Percentiles rank a stretch among this genome's conserved stretches.
Conservation (phyloP, 768 basidiomycete genomes). For the Flagelloscypha sp. region DNA sequence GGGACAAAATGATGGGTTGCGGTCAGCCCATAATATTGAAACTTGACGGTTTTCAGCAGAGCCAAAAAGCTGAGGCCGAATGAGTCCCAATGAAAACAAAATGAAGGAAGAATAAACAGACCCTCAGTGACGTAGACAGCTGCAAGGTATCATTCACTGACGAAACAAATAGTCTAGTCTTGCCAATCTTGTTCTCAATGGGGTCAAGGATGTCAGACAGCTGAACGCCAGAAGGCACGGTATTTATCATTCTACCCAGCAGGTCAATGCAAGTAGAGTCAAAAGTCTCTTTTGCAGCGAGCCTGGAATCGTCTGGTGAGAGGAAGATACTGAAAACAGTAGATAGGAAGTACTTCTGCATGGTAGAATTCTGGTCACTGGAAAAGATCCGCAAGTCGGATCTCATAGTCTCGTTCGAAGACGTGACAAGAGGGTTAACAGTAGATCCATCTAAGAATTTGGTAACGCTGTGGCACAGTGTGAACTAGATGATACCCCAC, state of each 20-base stretch:
- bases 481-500: background rate
- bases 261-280: slow-evolving; percentile 29
- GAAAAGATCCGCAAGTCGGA: slow-evolving; percentile 34
- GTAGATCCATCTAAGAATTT: slow-evolving; percentile 33
- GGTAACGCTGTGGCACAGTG: slow-evolving; percentile 22
- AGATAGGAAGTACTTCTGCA: slow-evolving; percentile 24
- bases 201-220: slow-evolving; percentile 37
- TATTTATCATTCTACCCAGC: slow-evolving; percentile 39
- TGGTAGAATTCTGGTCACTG: slow-evolving; percentile 31
- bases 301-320: background rate
- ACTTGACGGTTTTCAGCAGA: background rate
- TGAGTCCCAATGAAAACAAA: too few relatives aligned
- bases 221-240: slow-evolving; percentile 33
- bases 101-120: too few relatives aligned
- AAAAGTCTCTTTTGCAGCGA: slow-evolving; percentile 28
- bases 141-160: too few relatives aligned
- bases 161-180: too few relatives aligned
- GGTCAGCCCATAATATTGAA: slow-evolving; percentile 3
- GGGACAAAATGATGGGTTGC: slow-evolving; percentile 1
- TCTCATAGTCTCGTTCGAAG: slow-evolving; percentile 23
- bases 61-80: slow-evolving; percentile 1
- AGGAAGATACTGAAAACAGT: background rate
- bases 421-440: slow-evolving; percentile 28
- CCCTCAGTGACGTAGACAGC: too few relatives aligned
- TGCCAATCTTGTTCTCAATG: slow-evolving; percentile 32